Base-by-base conservation (phyloP, 1,139 yeast species). In the Hyphopichia pseudoburtonii region DNA sequence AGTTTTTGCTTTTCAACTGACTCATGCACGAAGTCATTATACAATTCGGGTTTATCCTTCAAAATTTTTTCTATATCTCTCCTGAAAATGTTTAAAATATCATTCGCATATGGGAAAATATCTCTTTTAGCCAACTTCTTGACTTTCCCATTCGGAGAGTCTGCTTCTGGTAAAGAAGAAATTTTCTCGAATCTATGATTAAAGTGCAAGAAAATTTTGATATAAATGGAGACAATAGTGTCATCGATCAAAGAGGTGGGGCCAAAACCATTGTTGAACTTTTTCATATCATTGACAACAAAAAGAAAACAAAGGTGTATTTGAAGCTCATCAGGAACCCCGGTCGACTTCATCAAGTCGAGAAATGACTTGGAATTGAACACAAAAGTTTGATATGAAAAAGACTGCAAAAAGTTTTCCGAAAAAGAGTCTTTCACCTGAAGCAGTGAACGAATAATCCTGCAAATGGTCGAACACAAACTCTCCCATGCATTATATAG, bases 241-340 rank as follows among this genome's bases (percentile, higher is more conserved):
- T 87, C 95, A 54, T 87, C 96, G 28, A 86, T 76, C 21, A 78
- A 64, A 0, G 92, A 83, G 0, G 95, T 85, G 0, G 95, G 82
- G 0, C 90, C 92, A 55, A 82, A 83, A 0, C 95, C 95, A 52
- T 82, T 86, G 42, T 88, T 87, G 54, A 83, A 67, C 41, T 85
- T 77, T 44, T 87, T 74, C 53, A 86, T 70, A 37, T 84, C 92
- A 12, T 75, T 72, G 2, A 81, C 64, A 25, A 80, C 81, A 44
- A 65, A 66, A 17, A 86, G 55, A 30, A 77, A 61, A 37, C 73
- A 68, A 5, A 78, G 48, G 21, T 60, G 50, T 1, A 66, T 54
- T 34, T 64, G 58, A 26, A 64, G 38, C 5, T 49, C 53, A 10
- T 54, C 46, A 1, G 71, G 64, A 5, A 64, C 43, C 1, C 60